phyloP scores from a whole-genome alignment of 805 yeast species.

The Candida piceae region DNA sequence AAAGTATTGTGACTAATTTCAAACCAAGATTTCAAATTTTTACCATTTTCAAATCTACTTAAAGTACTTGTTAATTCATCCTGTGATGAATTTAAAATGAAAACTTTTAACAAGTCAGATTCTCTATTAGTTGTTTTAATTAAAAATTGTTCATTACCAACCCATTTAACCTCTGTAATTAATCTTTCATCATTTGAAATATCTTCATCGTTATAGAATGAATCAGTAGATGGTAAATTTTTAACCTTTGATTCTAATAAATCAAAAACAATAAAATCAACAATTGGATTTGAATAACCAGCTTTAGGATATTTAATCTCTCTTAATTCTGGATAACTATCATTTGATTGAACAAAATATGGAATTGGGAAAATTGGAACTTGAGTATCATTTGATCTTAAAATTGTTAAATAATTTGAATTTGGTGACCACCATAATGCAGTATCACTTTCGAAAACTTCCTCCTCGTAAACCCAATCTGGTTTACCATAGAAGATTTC shows the following conservation, averaged over 20 bases:
- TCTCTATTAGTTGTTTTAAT: slow-evolving; percentile 59
- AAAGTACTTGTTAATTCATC: slow-evolving; percentile 31
- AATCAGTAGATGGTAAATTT: slow-evolving; percentile 25
- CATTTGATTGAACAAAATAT: slow-evolving; percentile 54
- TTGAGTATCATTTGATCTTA: slow-evolving; percentile 65
- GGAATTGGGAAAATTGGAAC: slow-evolving; percentile 75
- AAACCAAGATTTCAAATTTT: slow-evolving; percentile 62
- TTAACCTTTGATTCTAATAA: slow-evolving; percentile 20
- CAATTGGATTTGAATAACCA: slow-evolving; percentile 70
- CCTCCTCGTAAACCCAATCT: slow-evolving; percentile 95
- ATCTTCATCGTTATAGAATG: slow-evolving; percentile 39
- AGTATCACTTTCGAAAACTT: slow-evolving; percentile 63
- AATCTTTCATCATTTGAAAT: slow-evolving; percentile 39
- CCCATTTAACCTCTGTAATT: slow-evolving; percentile 70
- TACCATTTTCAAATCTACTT: slow-evolving; percentile 43
- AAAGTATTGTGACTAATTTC: slow-evolving; percentile 65
- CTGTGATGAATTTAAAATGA: slow-evolving; percentile 42
- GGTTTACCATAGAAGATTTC: slow-evolving; percentile 82
- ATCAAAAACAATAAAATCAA: slow-evolving; percentile 46
- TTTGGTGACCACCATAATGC: slow-evolving; percentile 87
- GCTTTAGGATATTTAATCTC: slow-evolving; percentile 79
- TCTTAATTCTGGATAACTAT: slow-evolving; percentile 54
- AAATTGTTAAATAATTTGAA: slow-evolving; percentile 58
- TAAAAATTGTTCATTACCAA: slow-evolving; percentile 48
- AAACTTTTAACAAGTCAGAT: slow-evolving; percentile 58